phyloP scores from a whole-genome alignment of 2,329 filamentous ascomycete species.

The Pseudohalonectria lignicola region DNA sequence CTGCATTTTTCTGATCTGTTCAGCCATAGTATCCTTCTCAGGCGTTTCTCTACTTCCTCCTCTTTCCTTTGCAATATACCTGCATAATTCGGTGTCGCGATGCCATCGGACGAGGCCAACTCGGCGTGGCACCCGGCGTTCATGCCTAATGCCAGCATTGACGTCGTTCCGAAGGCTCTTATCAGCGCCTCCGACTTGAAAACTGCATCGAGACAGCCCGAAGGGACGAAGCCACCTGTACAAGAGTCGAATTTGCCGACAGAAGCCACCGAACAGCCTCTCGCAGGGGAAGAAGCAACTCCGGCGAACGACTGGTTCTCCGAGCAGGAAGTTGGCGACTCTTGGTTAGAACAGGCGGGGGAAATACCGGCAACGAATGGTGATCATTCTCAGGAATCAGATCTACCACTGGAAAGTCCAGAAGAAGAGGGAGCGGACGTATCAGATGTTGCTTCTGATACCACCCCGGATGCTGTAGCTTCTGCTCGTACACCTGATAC shows the following conservation, averaged over 20 bases:
- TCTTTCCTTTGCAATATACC: not conserved
- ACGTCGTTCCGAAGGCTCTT: conserved; percentile 4
- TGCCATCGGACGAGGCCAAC: conserved; percentile 30
- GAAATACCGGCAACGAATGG: conserved; percentile 2
- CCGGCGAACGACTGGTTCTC: conserved; percentile 18
- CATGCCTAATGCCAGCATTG: conserved; percentile 30
- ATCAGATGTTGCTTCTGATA: conserved; percentile 2
- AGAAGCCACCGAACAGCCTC: too few relatives aligned
- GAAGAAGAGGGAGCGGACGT: not conserved
- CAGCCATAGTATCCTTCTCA: too few relatives aligned
- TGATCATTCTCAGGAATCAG: not conserved
- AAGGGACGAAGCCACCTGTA: too few relatives aligned
- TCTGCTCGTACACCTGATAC: not conserved
- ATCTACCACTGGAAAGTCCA: too few relatives aligned
- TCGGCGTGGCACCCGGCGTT: conserved; percentile 40
- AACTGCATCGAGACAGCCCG: not conserved
- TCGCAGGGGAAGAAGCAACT: not conserved
- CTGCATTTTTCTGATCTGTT: too few relatives aligned
- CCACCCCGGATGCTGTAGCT: conserved; percentile 16
- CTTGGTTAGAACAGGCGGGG: conserved; percentile 9
- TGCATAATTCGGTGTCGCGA: conserved; percentile 11
- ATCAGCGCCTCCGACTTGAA: not conserved
- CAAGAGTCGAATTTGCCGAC: too few relatives aligned
- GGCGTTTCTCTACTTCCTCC: too few relatives aligned
- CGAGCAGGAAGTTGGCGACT: conserved; percentile 15